Evolutionary conservation across 306 rosid genomes (phyloP), one percentile per base, ranked within the genome.

Genomic region (Cercis canadensis): DNA sequence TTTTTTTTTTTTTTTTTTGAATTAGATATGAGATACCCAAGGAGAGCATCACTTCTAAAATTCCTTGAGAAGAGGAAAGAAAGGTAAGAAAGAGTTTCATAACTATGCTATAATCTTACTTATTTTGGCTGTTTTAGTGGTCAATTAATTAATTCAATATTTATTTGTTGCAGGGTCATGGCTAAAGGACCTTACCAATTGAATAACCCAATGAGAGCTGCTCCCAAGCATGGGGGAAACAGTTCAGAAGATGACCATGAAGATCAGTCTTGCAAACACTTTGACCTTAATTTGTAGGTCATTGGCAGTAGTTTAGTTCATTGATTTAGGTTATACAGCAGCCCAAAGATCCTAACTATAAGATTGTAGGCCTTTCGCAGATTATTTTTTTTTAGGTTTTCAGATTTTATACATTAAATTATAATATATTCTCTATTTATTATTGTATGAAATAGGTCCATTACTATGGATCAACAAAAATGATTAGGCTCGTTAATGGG

Each of bases 51-150:
- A 9, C 98, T 93, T 41, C 86, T 88, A n/a, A 88, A 92, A 60
- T 93, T 93, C 78, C 82, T 90, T 56, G 92, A 85, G 81, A 93
- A 93, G 79, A 90, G 98, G 13, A 93, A 90, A 85, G 96, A 93
- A 58, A 93, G 98, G 98, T 93, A 65, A 70, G 52, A 4, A 57
- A 14, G 5, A 43, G 56, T 18, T 64, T n/a, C 0, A n/a, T 13
- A n/a, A 5, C 11, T 29, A 37, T 4, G 11, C 29, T 24, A 24
- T 24, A 1, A 24, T 24, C 29, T 24, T 24, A 24, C 3, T 24
- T 24, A 24, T 24, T 24, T 24, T 24, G 15, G 9, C 4, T 5
- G 19, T 21, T 6, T 44, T 18, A n/a, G 21, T 45, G 52, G 19
- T 11, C 12, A 11, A 24, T 34, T 34, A 43, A 66, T 63, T 24